Conservation (phyloP, 306 rosid species). For the Rosa multiflora region DNA sequence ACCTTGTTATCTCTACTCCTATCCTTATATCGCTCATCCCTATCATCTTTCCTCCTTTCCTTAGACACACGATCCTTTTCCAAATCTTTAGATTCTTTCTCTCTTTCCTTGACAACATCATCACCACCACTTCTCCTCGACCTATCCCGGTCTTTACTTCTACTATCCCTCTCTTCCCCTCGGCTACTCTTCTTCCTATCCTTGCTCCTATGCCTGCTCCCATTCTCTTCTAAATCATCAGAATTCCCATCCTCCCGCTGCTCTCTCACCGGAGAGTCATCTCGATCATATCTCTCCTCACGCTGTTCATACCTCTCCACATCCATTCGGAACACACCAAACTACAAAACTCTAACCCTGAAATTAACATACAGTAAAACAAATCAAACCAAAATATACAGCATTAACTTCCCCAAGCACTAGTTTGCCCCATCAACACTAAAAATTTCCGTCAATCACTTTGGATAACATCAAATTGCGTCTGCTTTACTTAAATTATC, state of each 20-base stretch:
- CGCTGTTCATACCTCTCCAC: constrained; percentile 30
- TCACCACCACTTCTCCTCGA: constrained; percentile 43
- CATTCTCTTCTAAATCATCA: constrained; percentile 46
- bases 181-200: constrained; percentile 71
- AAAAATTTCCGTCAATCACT: background rate
- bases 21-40: constrained; percentile 72
- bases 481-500: background rate
- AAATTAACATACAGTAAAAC: background rate
- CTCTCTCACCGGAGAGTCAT: constrained; percentile 41
- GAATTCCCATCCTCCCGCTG: constrained; percentile 19
- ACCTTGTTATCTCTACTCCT: constrained; percentile 55
- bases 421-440: background rate
- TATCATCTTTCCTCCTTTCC: constrained; percentile 74
- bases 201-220: constrained; percentile 64
- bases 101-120: constrained; percentile 49
- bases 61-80: constrained; percentile 57
- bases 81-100: constrained; percentile 45
- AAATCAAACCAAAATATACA: background rate
- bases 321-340: constrained; percentile 39
- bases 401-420: background rate
- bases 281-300: constrained; percentile 50
- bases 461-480: background rate
- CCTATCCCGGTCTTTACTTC: constrained; percentile 62
- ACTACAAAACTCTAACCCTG: constrained; percentile 13
- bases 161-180: constrained; percentile 68